Evolutionary conservation across 192 early-diverging fungal genomes (phyloP), one percentile per base, ranked within the genome.

Genomic region (Rhizoclosmatium globosum): DNA sequence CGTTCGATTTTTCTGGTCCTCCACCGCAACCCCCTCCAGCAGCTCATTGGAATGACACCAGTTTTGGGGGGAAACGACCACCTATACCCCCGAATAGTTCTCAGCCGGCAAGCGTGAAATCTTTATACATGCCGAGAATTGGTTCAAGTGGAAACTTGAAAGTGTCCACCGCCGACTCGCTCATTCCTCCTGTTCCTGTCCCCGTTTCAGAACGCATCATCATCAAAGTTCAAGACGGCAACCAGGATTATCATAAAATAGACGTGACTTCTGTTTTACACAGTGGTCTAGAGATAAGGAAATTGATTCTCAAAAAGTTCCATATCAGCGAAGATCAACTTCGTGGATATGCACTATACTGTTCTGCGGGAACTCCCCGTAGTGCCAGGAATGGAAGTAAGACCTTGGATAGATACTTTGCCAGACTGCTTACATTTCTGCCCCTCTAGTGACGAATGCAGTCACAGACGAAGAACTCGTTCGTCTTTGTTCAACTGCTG

Each of bases 261-360:
- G 87, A 94, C 58, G 91, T 97, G 31, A 88, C 90, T 44, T 88
- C 90, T 74, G 83, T 91, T 7, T 90, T 82, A 15, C n/a, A 21
- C 60, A 93, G 94, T 43, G 93, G 93, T 1, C 76, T 78, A 39
- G 83, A 86, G 38, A 92, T 98, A 21, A 86, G 95, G 75, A 83
- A 87, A 56, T 87, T 86, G 47, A 91, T 98, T 3, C 82, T 95
- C 56, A 87, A 89, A 74, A 95, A 96, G 66, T 98, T 98, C 83
- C 92, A 93, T 47, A 90, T 98, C 53, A 81, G 86, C 61, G 72
- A 82, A 47, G 39, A 79, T 31, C 39, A 38, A 21, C 77, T 81
- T 13, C 70, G 79, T 19, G 47, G 9, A 47, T 87, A 86, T 82
- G 81, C 74, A 21, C 50, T 83, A 4, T 83, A 77, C 56, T 71